Conservation (phyloP, 441 rosid genomes). For the Eugenia klotzschiana region DNA sequence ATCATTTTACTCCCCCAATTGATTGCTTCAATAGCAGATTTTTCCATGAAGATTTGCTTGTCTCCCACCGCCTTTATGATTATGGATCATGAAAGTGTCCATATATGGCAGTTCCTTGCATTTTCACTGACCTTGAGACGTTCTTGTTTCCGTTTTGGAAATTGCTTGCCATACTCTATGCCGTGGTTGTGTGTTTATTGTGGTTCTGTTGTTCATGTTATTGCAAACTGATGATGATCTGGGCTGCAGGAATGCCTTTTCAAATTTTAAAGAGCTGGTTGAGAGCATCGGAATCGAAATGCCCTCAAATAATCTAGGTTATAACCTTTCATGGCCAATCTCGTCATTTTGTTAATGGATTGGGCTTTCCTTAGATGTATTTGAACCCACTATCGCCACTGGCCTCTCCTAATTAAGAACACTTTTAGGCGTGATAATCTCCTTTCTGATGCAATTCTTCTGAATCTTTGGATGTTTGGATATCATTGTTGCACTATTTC, state of each 20-base stretch:
- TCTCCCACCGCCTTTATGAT: not conserved
- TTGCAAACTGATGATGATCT: slow-evolving; percentile 22
- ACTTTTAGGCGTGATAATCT: not conserved
- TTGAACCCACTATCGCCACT: not conserved
- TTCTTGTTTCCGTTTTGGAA: not conserved
- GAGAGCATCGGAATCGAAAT: slow-evolving; percentile 32
- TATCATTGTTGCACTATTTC: not conserved
- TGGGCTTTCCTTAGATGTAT: not conserved
- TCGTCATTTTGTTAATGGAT: slow-evolving; percentile 4
- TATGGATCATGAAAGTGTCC: not conserved
- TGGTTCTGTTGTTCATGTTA: slow-evolving; percentile 3
- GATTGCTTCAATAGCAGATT: not conserved
- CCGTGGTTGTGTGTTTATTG: not conserved
- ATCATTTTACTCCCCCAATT: not conserved
- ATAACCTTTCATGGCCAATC: slow-evolving; percentile 29
- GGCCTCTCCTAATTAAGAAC: not conserved
- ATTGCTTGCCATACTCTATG: not conserved
- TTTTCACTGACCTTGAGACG: not conserved
- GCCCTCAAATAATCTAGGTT: slow-evolving; percentile 41
- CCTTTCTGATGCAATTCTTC: not conserved
- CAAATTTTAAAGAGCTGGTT: slow-evolving; percentile 44
- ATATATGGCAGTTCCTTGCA: not conserved
- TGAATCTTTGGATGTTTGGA: not conserved
- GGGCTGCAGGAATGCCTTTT: slow-evolving; percentile 38
- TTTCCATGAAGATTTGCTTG: not conserved